A percentile compares a stretch with the other conserved stretches of the same genome.
These are phyloP conservation scores for Trichocladium antarcticum DNA, from an alignment of 495 filamentous ascomycete genomes.

Conservation along the genomic window DNA sequence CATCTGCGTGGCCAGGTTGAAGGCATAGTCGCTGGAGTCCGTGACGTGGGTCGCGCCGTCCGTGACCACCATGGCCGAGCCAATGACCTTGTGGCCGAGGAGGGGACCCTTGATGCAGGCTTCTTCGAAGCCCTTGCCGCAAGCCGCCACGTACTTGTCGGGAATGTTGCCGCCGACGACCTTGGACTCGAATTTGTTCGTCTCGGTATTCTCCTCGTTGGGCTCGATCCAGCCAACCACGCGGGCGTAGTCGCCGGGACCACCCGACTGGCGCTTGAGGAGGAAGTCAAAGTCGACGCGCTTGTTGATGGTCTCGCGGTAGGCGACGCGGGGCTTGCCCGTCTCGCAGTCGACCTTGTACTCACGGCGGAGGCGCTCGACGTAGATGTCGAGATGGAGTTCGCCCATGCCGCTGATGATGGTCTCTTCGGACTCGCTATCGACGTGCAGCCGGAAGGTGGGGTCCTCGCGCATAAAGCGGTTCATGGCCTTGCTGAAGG, in stretches of 20 bases:
- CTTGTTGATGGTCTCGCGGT: slow-evolving; percentile 82
- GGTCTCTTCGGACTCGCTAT: slow-evolving; percentile 81
- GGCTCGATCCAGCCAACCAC: slow-evolving; percentile 92
- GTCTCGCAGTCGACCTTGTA: slow-evolving; percentile 92
- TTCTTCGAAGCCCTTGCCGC: slow-evolving; percentile 86
- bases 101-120: slow-evolving; percentile 82
- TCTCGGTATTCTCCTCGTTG: slow-evolving; percentile 49
- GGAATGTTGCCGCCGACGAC: slow-evolving; percentile 84
- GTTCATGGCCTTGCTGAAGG: slow-evolving; percentile 97
- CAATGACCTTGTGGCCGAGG: slow-evolving; percentile 87
- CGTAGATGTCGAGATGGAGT: slow-evolving; percentile 91
- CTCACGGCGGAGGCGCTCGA: slow-evolving; percentile 95
- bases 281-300: slow-evolving; percentile 79
- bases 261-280: slow-evolving; percentile 92
- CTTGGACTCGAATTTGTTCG: slow-evolving; percentile 76
- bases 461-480: slow-evolving; percentile 98
- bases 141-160: slow-evolving; percentile 93
- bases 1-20: slow-evolving; percentile 91
- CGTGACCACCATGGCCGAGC: slow-evolving; percentile 81
- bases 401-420: slow-evolving; percentile 99
- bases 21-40: slow-evolving; percentile 96
- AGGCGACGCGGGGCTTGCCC: slow-evolving; percentile 95
- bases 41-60: slow-evolving; percentile 98
- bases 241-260: slow-evolving; percentile 90
- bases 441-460: slow-evolving; percentile 90